These are phyloP conservation scores for Xylaria venustula DNA, from an alignment of 495 filamentous ascomycete species.

Conservation along the genomic window DNA sequence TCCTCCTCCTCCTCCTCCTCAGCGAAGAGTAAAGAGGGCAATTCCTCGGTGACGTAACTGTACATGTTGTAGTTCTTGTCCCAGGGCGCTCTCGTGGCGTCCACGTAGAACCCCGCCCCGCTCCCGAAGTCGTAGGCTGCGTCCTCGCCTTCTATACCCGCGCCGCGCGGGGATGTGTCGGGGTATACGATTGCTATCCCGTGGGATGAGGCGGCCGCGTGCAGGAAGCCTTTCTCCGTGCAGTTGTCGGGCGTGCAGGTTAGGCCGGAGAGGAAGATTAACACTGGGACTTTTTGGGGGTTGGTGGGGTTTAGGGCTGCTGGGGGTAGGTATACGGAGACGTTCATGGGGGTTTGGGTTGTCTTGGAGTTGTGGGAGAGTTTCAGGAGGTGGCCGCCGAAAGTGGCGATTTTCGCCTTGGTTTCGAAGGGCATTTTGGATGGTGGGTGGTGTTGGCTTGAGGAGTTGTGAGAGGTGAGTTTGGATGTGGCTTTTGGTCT, in stretches of 20 bases:
- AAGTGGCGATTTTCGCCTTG: slow-evolving; percentile 85
- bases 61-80: slow-evolving; percentile 84
- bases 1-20: too few relatives aligned
- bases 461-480: background rate
- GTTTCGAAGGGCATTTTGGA: slow-evolving; percentile 74
- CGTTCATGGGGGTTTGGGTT: slow-evolving; percentile 66
- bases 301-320: slow-evolving; percentile 38
- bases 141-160: slow-evolving; percentile 75
- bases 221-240: slow-evolving; percentile 95
- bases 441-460: background rate
- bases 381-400: slow-evolving; percentile 94
- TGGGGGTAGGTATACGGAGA: slow-evolving; percentile 70
- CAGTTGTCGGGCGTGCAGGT: slow-evolving; percentile 97
- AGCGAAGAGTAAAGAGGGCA: slow-evolving; percentile 71
- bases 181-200: slow-evolving; percentile 90
- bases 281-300: slow-evolving; percentile 66
- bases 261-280: slow-evolving; percentile 93
- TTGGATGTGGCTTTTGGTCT: background rate
- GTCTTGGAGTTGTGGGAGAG: slow-evolving; percentile 76
- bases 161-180: slow-evolving; percentile 87
- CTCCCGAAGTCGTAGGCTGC: slow-evolving; percentile 87
- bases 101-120: slow-evolving; percentile 91
- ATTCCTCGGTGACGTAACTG: slow-evolving; percentile 78
- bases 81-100: slow-evolving; percentile 79
- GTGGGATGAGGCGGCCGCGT: slow-evolving; percentile 69